Evolutionary conservation across 768 basidiomycete genomes (phyloP), one percentile per base, ranked within the genome.

Genomic region (Leucocoprinus birnbaumii): DNA sequence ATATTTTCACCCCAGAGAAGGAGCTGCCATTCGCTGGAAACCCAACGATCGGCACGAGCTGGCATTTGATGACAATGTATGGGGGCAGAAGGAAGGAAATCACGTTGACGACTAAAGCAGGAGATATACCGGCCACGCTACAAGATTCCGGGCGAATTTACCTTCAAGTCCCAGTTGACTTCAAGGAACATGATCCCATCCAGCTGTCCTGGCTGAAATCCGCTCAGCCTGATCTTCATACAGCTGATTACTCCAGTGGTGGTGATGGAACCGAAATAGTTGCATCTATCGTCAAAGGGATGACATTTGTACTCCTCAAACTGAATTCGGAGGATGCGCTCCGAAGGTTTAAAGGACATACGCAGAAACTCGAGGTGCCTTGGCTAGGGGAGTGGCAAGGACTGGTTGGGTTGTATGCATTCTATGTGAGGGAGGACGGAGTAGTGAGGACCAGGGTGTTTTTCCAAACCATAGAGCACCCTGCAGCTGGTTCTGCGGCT

Each of bases 21-120:
- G 76, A 79, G 51, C 61, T 78, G 1, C 76, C 77, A 0, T 78
- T 78, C 48, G 76, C 78, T 10, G 76, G 75, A 3, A 75, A 78
- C 57, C 78, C 75, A 2, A 78, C 75, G 0, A 61, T 78, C 22
- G 75, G 78, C 4, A 63, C 74, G 8, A 73, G 74, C 7, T 78
- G 71, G 71, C 71, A 70, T 59, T 63, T 78, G n/a, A 62, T 76
- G 11, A 67, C 66, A 10, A 41, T 40, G 8, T 40, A 47, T 61
- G 62, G 5, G 37, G 60, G 14, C 57, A 48, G 4, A n/a, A 38
- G 47, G 21, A 53, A 60, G 14, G 61, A 59, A 0, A 51, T 73
- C 44, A 72, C 64, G 1, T 63, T 77, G 47, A 68, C 62, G 41
- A 76, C 72, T 0, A 76, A 74, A 55, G 78, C 78, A 0, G 78